Base-by-base conservation (phyloP, 2,329 filamentous ascomycete genomes). In the Calonectria montana region DNA sequence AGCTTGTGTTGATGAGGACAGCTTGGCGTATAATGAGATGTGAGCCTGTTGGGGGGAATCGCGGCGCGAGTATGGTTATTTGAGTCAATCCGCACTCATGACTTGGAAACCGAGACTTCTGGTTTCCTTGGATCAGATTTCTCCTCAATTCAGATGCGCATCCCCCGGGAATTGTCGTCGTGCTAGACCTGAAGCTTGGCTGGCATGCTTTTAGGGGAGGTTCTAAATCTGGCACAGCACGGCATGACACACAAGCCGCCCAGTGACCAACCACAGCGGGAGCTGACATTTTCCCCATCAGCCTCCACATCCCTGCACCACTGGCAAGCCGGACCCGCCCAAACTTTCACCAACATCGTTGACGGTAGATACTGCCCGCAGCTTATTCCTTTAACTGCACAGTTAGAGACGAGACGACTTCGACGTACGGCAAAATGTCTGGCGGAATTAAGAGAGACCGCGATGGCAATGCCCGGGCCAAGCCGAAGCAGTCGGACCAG, bases 401-500 rank as follows among this genome's bases (percentile, higher is more conserved):
- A 43, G 31, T 50, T 35, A 18, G 43, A 75, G 35, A 74, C 69
- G 57, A 75, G 72, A 70, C 65, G 73, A 9, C 9, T 9, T 18
- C 23, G 16, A 21, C 41, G 27, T 4, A 10, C 35, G 7, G 29
- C 48, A 68, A 39, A 50, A 82, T 83, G 76, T 83, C 85, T 75
- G 80, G 82, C 71, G 87, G 87, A 69, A 79, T 87, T 70, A 91
- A 91, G 82, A 86, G 90, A 76, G 86, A 89, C 76, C 83, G 86
- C 73, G 86, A 88, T 67, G 90, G 89, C 70, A 88, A 87, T 71
- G 77, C 79, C 47, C 81, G 84, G 57, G 80, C 84, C 73, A 88
- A 87, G 81, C 75, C 67, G 0, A 66, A 70, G 13, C 78, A 76
- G 66, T 75, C 79, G 21, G 82, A 84, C 53, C 80, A 78, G 23